A percentile compares a stretch with the other conserved stretches of the same genome.
These are phyloP conservation scores for Ceratocystis alfenasii DNA, from an alignment of 2,329 filamentous ascomycete species.

Conservation along the genomic window DNA sequence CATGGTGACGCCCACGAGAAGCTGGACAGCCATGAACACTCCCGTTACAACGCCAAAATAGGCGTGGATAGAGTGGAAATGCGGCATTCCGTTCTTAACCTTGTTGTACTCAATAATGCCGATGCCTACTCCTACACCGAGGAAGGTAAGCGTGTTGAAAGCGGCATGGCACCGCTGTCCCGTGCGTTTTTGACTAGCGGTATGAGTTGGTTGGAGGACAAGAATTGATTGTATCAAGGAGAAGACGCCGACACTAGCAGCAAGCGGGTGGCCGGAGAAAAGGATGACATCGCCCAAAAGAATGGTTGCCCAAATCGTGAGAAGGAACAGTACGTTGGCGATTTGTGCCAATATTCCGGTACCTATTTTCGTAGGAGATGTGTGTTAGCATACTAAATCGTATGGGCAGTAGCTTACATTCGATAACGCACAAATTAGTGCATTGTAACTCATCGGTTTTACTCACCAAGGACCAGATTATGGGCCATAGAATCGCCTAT, in stretches of 20 bases:
- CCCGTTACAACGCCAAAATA: constrained; percentile 71
- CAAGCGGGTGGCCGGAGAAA: constrained; percentile 79
- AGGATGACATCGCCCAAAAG: constrained; percentile 60
- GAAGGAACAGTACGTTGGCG: constrained; percentile 61
- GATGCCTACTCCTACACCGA: constrained; percentile 52
- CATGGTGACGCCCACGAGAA: constrained; percentile 68
- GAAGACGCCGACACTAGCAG: constrained; percentile 55
- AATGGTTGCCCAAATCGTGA: constrained; percentile 66
- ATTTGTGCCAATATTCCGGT: constrained; percentile 71
- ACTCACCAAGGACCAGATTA: constrained; percentile 64
- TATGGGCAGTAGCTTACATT: constrained; percentile 8
- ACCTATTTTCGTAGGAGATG: constrained; percentile 38
- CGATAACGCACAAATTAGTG: no score
- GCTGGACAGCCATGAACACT: constrained; percentile 58
- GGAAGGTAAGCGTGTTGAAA: constrained; percentile 55
- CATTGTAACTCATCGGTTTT: constrained; percentile 14
- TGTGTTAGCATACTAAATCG: neutral
- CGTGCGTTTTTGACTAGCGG: constrained; percentile 56
- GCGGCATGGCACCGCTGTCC: constrained; percentile 53
- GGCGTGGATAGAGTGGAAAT: constrained; percentile 72
- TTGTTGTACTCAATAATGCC: constrained; percentile 78
- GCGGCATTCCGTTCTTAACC: constrained; percentile 48
- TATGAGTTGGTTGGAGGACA: constrained; percentile 76
- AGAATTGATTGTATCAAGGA: constrained; percentile 69
- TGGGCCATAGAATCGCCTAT: constrained; percentile 50